These are phyloP conservation scores for Salix purpurea DNA, from an alignment of 345 rosid species.

Conservation along the genomic window DNA sequence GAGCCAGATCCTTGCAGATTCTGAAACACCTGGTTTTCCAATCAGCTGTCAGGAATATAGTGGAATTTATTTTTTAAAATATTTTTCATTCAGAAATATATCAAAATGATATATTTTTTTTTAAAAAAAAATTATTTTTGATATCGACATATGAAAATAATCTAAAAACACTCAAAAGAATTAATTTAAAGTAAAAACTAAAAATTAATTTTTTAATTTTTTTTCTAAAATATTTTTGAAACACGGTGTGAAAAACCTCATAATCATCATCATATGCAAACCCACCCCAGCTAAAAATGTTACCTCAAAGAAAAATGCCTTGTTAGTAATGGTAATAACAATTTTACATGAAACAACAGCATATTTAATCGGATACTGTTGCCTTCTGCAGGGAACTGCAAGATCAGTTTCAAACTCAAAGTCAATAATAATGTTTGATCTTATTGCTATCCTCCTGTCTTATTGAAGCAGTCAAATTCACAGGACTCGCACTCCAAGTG, in stretches of 20 bases:
- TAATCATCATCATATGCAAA: background rate
- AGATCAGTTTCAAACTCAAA: conserved; percentile 7
- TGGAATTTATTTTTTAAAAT: too few relatives aligned
- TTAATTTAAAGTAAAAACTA: too few relatives aligned
- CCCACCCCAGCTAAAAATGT: background rate
- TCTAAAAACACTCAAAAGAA: too few relatives aligned
- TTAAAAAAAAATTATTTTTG: too few relatives aligned
- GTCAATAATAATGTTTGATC: conserved; percentile 7
- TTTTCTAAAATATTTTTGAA: too few relatives aligned
- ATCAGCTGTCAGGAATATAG: too few relatives aligned
- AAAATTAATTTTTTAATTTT: too few relatives aligned
- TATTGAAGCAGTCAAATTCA: background rate
- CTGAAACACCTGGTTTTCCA: background rate
- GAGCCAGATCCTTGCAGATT: too few relatives aligned
- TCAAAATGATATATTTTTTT: too few relatives aligned
- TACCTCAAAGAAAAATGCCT: background rate
- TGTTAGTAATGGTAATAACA: background rate
- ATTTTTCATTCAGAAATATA: too few relatives aligned
- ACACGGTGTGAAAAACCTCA: accelerated
- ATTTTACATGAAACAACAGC: background rate
- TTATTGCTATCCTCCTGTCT: conserved; percentile 14
- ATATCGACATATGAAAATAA: too few relatives aligned
- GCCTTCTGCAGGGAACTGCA: background rate
- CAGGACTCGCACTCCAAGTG: conserved; percentile 1
- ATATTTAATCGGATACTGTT: background rate